Base-by-base conservation (phyloP, 1,139 yeast species). In the Candida sp. region DNA sequence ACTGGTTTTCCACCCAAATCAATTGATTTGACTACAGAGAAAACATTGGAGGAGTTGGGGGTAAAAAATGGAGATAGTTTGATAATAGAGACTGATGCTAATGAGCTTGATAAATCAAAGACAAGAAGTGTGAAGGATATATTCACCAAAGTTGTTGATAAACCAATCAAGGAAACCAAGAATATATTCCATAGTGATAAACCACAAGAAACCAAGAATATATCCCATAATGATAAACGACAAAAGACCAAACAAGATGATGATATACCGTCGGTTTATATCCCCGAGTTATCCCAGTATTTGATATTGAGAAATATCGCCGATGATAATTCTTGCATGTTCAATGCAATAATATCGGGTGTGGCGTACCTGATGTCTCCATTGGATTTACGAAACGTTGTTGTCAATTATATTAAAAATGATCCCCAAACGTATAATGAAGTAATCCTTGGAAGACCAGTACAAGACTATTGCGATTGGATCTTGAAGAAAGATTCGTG, bases 261-360 rank as follows among this genome's bases (percentile, higher is more conserved):
- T 21, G 64, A 62, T 9, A 66, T 67, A 2, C 71, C 75, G 1
- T 47, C 63, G 6, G 63, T 59, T 1, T 54, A 49, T 41, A 53
- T 67, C 11, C 51, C 49, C 2, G 54, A 54, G 8, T 34, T 54
- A 22, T 50, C 55, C 23, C 51, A 57, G 40, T 64, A 63, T 46
- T 54, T 81, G 22, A 67, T 75, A 9, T 68, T 85, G 12, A 73
- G 89, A 33, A 77, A 79, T 43, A 81, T 85, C 47, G 86, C 87
- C 1, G 91, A 87, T 55, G 95, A 87, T 59, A 87, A 87, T 57
- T 84, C 95, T 7, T 87, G 96, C 57, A 66, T 87, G 52, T 87
- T 87, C 64, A 81, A 86, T 50, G 77, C 95, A 0, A 70, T 87
- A 1, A 73, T 82, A 1, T 79, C 82, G 9, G 59, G 79, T 5